Conservation (phyloP, 2,329 filamentous ascomycete genomes). For the Balansia obtecta region DNA sequence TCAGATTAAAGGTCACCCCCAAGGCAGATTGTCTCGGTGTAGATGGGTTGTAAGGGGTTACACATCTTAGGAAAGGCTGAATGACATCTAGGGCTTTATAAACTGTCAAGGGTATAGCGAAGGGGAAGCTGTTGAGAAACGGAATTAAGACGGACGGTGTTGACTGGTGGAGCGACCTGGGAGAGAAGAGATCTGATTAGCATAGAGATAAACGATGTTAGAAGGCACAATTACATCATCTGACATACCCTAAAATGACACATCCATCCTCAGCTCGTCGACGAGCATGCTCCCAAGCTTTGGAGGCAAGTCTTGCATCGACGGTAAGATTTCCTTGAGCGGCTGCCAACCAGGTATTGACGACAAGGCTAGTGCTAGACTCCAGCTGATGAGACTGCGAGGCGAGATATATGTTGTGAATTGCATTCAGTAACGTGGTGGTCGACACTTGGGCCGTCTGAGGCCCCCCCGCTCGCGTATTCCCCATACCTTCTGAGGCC, state of each 20-base stretch:
- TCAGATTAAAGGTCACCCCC: constrained; percentile 69
- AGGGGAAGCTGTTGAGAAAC: constrained; percentile 69
- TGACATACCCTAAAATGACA: constrained; percentile 68
- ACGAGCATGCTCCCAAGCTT: constrained; percentile 93
- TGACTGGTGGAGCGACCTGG: constrained; percentile 76
- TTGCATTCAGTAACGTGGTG: constrained; percentile 79
- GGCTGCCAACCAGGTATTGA: constrained; percentile 91
- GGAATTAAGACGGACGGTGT: constrained; percentile 74
- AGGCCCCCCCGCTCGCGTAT: constrained; percentile 45
- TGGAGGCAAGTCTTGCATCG: constrained; percentile 62
- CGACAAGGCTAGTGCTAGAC: constrained; percentile 78
- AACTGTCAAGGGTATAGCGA: constrained; percentile 62
- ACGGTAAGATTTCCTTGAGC: constrained; percentile 60
- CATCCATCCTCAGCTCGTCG: constrained; percentile 92
- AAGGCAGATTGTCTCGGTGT: constrained; percentile 69
- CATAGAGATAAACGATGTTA: not conserved
- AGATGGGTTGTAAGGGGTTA: constrained; percentile 83
- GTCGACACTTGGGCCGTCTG: constrained; percentile 76
- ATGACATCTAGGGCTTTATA: constrained; percentile 72
- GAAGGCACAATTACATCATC: not conserved
- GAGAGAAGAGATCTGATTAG: constrained; percentile 8
- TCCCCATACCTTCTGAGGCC: constrained; percentile 49
- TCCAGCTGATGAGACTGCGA: constrained; percentile 78
- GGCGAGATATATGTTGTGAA: constrained; percentile 79
- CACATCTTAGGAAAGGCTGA: constrained; percentile 74